Base-by-base conservation (phyloP, 2,329 filamentous ascomycete genomes). In the Pestalotiopsis sp. region DNA sequence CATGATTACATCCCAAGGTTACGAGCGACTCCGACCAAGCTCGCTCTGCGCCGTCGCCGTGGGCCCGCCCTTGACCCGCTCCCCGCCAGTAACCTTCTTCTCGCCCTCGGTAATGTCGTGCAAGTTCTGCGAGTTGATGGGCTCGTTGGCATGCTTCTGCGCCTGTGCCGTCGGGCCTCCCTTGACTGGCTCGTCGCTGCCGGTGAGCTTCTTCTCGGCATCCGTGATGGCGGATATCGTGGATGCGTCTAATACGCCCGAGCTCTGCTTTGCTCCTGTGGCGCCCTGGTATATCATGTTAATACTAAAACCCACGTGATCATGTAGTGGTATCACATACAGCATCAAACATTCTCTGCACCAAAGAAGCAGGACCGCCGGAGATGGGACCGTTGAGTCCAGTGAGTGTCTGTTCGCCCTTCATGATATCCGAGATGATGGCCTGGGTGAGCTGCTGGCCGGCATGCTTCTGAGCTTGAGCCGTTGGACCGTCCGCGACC, bases 61-160 rank as follows among this genome's bases (percentile, higher is more conserved):
- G 0, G 82, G 81, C 0, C 81, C 81, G 12, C 79, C 77, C 65
- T 79, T 76, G 27, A 81, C 73, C 0, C 73, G 70, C 3, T 78
- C 76, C 0, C 62, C 62, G 1, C 80, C 80, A 0, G 80, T 82
- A 38, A 83, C 74, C n/a, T 71, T 74, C 68, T 80, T 80, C 75
- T 83, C 81, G 12, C 79, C 81, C 57, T 78, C 75, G 9, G 79
- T 82, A 70, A 83, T 83, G 69, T 82, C 80, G 69, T 79, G 78
- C 1, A 83, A 72, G 59, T 76, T 76, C 68, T 79, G 66, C 2
- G 74, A 67, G 17, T 75, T 80, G 61, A 83, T 78, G 45, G 73
- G 67, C 68, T 79, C 75, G 31, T 73, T 73, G 38, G 73, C 73
- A 67, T 83, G 81, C 56, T 76, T 77, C 72, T 84, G 81, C 0